These are phyloP conservation scores for Mortierella sp. DNA, from an alignment of 371 early-diverging fungal species.

Conservation along the genomic window DNA sequence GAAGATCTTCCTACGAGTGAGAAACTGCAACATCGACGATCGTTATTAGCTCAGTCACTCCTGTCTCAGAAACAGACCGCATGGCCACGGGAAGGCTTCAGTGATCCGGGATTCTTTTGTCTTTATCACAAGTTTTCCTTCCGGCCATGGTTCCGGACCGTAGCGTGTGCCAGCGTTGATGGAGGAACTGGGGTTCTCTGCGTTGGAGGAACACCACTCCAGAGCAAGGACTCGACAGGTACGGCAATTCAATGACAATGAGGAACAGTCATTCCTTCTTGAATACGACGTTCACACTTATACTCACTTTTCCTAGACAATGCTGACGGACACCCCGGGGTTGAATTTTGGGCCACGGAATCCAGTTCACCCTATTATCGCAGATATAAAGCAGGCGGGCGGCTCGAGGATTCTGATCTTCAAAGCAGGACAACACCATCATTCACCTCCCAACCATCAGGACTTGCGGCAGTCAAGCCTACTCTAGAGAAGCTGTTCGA, in stretches of 20 bases:
- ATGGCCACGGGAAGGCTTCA: conserved; percentile 47
- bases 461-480: conserved; percentile 26
- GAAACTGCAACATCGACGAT: conserved; percentile 26
- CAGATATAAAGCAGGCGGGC: conserved; percentile 15
- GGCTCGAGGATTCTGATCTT: conserved; percentile 15
- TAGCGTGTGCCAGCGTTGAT: conserved; percentile 53
- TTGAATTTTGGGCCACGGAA: conserved; percentile 30
- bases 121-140: conserved; percentile 55
- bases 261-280: background rate
- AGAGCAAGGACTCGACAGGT: conserved; percentile 13
- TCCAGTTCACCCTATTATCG: conserved; percentile 29
- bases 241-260: background rate
- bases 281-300: background rate
- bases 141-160: conserved; percentile 48
- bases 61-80: conserved; percentile 19
- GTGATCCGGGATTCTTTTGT: conserved; percentile 56
- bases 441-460: background rate
- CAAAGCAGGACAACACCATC: background rate
- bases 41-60: conserved; percentile 33
- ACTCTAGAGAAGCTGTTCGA: conserved; percentile 48
- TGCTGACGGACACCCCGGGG: conserved; percentile 6
- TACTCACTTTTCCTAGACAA: conserved; percentile 1
- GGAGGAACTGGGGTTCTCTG: conserved; percentile 38
- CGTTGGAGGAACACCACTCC: conserved; percentile 50
- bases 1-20: conserved; percentile 11